Evolutionary conservation across 768 basidiomycete genomes (phyloP), one percentile per base, ranked within the genome.

Genomic region (Trametes villosa): DNA sequence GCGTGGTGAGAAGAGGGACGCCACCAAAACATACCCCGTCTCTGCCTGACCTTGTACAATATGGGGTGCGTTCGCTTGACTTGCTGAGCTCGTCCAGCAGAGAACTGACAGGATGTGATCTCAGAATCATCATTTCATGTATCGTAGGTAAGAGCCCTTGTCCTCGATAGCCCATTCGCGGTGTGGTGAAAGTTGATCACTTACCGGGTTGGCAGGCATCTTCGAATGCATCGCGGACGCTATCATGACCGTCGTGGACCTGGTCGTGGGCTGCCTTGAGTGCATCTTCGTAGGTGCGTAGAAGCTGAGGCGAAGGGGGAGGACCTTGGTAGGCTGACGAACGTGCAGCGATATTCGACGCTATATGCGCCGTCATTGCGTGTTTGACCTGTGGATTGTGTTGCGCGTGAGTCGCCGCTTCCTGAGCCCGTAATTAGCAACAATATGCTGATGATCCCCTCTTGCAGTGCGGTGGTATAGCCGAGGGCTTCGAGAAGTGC

Each of bases 151-250:
- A n/a, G n/a, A n/a, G n/a, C n/a, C n/a, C n/a, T n/a, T n/a, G n/a
- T n/a, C n/a, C n/a, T n/a, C n/a, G n/a, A n/a, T n/a, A n/a, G n/a
- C n/a, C n/a, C n/a, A n/a, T n/a, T n/a, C n/a, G n/a, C n/a, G n/a
- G n/a, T n/a, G n/a, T n/a, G n/a, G n/a, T n/a, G n/a, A n/a, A n/a
- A n/a, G n/a, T n/a, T n/a, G n/a, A n/a, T n/a, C n/a, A 17, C 44
- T 52, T 22, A 41, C 29, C 4, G 8, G 9, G 13, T 26, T 11
- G 22, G 34, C 50, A 63, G 65, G 59, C 27, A 45, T 63, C 20
- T 61, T 66, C 48, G 62, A 46, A 24, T 66, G 65, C 56, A 60
- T 66, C 46, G 62, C 55, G 20, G 65, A 54, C 24, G 59, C 59
- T 26, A 31, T 66, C 12, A 53, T 63, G 48, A 24, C 62, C 15